Conservation (phyloP, 2,329 filamentous ascomycete species). For the Zymoseptoria pseudotritici region DNA sequence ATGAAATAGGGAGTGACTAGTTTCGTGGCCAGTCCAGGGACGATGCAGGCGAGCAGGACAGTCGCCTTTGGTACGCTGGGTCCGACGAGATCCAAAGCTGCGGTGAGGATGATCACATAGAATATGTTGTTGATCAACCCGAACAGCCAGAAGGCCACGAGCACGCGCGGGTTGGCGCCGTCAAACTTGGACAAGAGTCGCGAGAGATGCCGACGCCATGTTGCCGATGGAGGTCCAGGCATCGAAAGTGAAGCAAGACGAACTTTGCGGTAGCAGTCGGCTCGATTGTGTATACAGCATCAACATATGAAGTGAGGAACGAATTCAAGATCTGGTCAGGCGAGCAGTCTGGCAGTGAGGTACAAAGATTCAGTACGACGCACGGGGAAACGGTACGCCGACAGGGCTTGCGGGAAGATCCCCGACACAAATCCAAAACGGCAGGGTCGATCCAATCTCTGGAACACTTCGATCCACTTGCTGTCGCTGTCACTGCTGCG, state of each 20-base stretch:
- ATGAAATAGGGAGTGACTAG: slow-evolving; percentile 90
- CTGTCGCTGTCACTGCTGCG: not conserved
- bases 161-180: slow-evolving; percentile 62
- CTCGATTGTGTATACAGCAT: not conserved
- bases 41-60: slow-evolving; percentile 85
- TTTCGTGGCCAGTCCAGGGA: slow-evolving; percentile 71
- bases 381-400: too few relatives aligned
- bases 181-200: slow-evolving; percentile 57
- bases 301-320: not conserved
- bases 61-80: slow-evolving; percentile 78
- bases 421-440: not conserved
- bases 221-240: slow-evolving; percentile 53
- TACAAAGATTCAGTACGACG: not conserved
- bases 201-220: slow-evolving; percentile 66
- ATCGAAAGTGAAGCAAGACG: slow-evolving; percentile 39
- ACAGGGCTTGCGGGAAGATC: not conserved
- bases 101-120: slow-evolving; percentile 93
- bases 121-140: slow-evolving; percentile 55
- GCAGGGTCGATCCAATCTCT: not conserved
- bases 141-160: slow-evolving; percentile 86
- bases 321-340: not conserved
- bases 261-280: not conserved
- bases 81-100: slow-evolving; percentile 90
- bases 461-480: not conserved
- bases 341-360: not conserved